Conservation (phyloP, 257 asterid species). For the Penstemon davidsonii region DNA sequence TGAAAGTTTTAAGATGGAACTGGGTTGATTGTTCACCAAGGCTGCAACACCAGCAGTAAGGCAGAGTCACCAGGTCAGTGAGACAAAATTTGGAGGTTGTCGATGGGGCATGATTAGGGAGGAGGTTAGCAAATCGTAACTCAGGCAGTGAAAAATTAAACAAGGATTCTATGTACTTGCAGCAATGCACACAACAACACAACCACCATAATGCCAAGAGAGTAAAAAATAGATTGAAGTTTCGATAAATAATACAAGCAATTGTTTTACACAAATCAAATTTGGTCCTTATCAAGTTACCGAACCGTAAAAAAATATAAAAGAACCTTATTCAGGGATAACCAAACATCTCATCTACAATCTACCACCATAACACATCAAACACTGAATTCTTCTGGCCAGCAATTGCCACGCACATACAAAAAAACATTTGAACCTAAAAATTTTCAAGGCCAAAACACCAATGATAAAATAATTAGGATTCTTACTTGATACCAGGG, state of each 20-base stretch:
- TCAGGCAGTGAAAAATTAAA: no score
- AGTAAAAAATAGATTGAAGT: neutral
- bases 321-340: constrained; percentile 32
- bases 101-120: no score
- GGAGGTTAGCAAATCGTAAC: no score
- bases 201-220: no score
- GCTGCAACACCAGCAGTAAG: no score
- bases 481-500: constrained; percentile 24
- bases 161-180: no score
- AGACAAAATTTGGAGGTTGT: no score
- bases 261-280: constrained; percentile 29
- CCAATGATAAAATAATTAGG: constrained; percentile 21
- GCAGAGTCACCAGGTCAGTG: no score
- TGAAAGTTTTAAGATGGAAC: no score
- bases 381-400: constrained; percentile 29
- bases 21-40: no score
- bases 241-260: neutral
- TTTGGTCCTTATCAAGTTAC: constrained; percentile 24
- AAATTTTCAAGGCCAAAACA: constrained; percentile 16
- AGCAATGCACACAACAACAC: no score
- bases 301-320: constrained; percentile 15
- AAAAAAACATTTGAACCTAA: constrained; percentile 18
- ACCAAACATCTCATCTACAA: constrained; percentile 30
- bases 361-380: constrained; percentile 34
- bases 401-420: constrained; percentile 26